These are phyloP conservation scores for Neofusicoccum sp. DNA, from an alignment of 2,329 filamentous ascomycete genomes.

Conservation along the genomic window DNA sequence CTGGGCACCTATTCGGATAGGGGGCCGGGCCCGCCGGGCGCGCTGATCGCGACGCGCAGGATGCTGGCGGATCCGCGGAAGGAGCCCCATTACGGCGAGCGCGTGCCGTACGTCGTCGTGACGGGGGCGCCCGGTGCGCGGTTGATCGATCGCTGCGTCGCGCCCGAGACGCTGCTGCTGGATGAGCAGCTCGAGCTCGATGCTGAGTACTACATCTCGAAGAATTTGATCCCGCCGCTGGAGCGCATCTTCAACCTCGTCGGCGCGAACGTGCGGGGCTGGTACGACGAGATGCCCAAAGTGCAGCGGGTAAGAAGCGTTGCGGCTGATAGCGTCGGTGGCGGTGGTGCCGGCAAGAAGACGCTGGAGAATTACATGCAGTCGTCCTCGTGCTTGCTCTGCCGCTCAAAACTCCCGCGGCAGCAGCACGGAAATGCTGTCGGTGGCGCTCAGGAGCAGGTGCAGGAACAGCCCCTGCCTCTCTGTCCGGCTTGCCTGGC, in stretches of 20 bases:
- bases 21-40: constrained; percentile 80
- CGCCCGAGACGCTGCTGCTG: constrained; percentile 78
- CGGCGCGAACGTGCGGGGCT: constrained; percentile 83
- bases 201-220: constrained; percentile 94
- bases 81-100: constrained; percentile 93
- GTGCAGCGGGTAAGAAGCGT: constrained; percentile 73
- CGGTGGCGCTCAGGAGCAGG: constrained; percentile 11
- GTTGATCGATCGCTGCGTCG: constrained; percentile 86
- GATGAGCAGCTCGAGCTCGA: constrained; percentile 82
- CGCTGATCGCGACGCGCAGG: constrained; percentile 79
- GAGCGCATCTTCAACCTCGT: constrained; percentile 97
- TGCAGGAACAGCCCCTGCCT: constrained; percentile 35
- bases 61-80: constrained; percentile 86
- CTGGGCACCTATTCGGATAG: constrained; percentile 85
- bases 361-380: constrained; percentile 96
- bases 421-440: constrained; percentile 5
- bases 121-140: constrained; percentile 83
- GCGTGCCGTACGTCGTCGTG: constrained; percentile 91
- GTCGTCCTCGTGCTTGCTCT: constrained; percentile 77
- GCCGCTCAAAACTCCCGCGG: constrained; percentile 61
- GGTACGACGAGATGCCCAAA: constrained; percentile 98
- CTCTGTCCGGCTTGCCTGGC: constrained; percentile 63
- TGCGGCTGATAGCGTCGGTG: neutral
- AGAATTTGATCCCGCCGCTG: constrained; percentile 91
- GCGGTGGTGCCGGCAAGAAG: constrained; percentile 52